These are phyloP conservation scores for Helianthus tuberosus DNA, from an alignment of 129 eudicot species.

Conservation along the genomic window DNA sequence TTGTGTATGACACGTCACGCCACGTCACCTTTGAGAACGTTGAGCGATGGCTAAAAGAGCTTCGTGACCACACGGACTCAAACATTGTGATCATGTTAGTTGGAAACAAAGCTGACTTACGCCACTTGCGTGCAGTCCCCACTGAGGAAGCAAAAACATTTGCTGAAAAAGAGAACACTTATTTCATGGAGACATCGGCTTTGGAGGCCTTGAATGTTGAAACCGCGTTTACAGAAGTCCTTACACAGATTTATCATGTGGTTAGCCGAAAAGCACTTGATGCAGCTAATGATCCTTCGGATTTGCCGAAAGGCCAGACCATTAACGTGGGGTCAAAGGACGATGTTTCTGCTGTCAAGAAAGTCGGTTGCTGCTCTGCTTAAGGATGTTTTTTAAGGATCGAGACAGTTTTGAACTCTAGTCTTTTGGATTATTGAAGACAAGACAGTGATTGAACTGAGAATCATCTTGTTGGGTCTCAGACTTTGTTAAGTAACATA, in stretches of 20 bases:
- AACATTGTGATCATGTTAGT: slow-evolving; percentile 81
- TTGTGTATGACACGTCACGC: slow-evolving; percentile 74
- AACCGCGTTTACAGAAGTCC: slow-evolving; percentile 70
- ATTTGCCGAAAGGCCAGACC: slow-evolving; percentile 67
- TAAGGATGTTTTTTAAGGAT: slow-evolving; percentile 29
- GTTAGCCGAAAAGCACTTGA: slow-evolving; percentile 76
- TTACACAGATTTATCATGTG: slow-evolving; percentile 68
- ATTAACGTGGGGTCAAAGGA: slow-evolving; percentile 64
- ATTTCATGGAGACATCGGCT: slow-evolving; percentile 80
- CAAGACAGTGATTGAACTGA: slow-evolving; percentile 20
- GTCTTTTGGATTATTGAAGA: slow-evolving; percentile 15
- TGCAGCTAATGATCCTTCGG: slow-evolving; percentile 55
- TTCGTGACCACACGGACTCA: slow-evolving; percentile 75
- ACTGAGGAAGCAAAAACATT: slow-evolving; percentile 71
- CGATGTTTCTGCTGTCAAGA: slow-evolving; percentile 69
- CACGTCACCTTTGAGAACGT: slow-evolving; percentile 78
- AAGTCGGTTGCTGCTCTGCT: slow-evolving; percentile 61
- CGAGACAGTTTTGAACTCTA: slow-evolving; percentile 27
- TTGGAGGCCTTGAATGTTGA: slow-evolving; percentile 79
- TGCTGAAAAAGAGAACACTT: slow-evolving; percentile 75
- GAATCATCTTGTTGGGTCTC: slow-evolving; percentile 27
- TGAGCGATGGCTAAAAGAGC: slow-evolving; percentile 79
- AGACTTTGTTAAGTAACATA: slow-evolving; percentile 19
- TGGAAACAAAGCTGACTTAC: slow-evolving; percentile 74
- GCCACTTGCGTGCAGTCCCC: slow-evolving; percentile 79